Percentiles rank a stretch among this genome's conserved stretches.
Evolutionary conservation across 208 protist species (phyloP).

Genomic region (Kentomonas sorsogonicus): DNA sequence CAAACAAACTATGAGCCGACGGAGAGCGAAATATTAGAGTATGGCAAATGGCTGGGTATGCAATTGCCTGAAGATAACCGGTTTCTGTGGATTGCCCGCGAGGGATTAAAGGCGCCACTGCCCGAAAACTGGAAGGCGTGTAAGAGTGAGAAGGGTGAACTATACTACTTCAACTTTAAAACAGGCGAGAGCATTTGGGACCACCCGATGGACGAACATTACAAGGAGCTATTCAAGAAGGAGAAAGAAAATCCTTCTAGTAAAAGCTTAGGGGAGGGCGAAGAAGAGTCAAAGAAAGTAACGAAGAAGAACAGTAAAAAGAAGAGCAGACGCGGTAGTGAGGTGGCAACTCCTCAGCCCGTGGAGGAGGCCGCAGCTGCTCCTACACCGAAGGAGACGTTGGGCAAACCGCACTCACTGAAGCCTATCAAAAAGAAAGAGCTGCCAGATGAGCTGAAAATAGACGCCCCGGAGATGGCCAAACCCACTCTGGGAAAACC

Average conservation of each 20-base stretch:
- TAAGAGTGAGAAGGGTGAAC: constrained; percentile 86
- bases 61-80: constrained; percentile 79
- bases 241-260: constrained; percentile 31
- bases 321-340: not conserved
- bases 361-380: constrained; percentile 2
- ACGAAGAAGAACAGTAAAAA: constrained; percentile 9
- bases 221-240: constrained; percentile 63
- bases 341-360: not conserved
- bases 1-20: constrained; percentile 91
- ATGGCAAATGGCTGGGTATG: constrained; percentile 95
- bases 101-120: constrained; percentile 92
- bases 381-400: not conserved
- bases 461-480: not conserved
- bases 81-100: constrained; percentile 92
- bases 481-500: not conserved
- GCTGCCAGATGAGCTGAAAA: constrained; percentile 1
- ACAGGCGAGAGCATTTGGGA: constrained; percentile 92
- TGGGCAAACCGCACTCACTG: too few species aligned
- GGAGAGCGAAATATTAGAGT: constrained; percentile 87
- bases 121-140: constrained; percentile 93
- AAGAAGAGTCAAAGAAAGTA: constrained; percentile 13
- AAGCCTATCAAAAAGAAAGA: too few species aligned
- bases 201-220: constrained; percentile 94
- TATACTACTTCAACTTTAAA: constrained; percentile 96
- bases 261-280: constrained; percentile 6